Evolutionary conservation across 2,329 filamentous ascomycete species (phyloP), one percentile per base, ranked within the genome.

Genomic region (Diaporthe ampelina): DNA sequence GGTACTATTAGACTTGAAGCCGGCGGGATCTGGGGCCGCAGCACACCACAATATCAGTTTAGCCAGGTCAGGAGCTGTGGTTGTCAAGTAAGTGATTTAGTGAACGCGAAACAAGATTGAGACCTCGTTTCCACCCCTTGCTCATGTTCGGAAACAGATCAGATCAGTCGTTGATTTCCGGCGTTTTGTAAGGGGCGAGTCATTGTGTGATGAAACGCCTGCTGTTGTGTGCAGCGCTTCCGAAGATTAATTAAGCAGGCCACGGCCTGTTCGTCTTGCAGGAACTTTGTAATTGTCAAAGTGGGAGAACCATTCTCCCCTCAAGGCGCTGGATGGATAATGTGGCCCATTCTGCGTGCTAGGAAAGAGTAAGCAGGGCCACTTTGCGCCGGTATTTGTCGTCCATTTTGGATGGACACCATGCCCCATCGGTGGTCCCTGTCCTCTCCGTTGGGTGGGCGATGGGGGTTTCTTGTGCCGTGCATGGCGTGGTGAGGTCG

Each of bases 111-210:
- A 67, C 61, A 67, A 67, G 37, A 67, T 67, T 67, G 45, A 67
- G 61, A 67, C 45, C 45, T 67, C 61, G 61, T 67, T 67, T 37
- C 45, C 61, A 45, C 29, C 61, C 61, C 61, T 67, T 67, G 61
- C 29, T 67, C 61, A 67, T 37, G 29, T 19, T 19, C 29, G 61
- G 61, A 67, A 67, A 52, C 61, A 67, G 50, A 35, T 67, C 45
- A 52, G 43, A 67, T 50, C 43, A 29, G 43, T 67, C 43, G 26
- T 50, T 67, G 61, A 67, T 37, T 67, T 67, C 26, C 61, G 61
- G 61, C 26, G 29, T 48, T 24, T 50, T 67, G 48, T 37, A 37
- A 35, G 29, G 61, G 43, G 61, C 61, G 61, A 67, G 61, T 67
- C 61, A 67, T 67, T 52, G 21, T 29, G 43, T 24, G 21, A 24